Evolutionary conservation across 2,329 filamentous ascomycete genomes (phyloP), one percentile per base, ranked within the genome.

Genomic region (Penicillium sp.): DNA sequence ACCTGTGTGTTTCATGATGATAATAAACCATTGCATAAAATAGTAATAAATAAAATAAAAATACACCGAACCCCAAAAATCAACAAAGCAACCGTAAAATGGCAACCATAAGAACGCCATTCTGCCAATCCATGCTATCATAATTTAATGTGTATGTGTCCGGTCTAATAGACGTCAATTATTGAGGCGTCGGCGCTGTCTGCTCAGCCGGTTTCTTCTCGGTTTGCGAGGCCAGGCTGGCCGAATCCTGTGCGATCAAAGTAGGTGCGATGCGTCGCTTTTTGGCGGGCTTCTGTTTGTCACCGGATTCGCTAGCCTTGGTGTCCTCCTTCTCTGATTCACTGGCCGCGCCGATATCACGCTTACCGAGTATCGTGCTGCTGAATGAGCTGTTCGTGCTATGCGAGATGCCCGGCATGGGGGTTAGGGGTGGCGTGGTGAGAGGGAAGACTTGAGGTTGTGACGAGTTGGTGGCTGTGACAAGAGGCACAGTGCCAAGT

Each of bases 371-470:
- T 1, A 83, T 79, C 56, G 80, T 84, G 24, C 76, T 76, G 61
- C 76, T 79, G 26, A 78, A 71, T n/a, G 77, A 77, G 61, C 77
- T 81, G 46, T 79, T 77, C 5, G 82, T 80, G 64, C 82, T 84
- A 51, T 84, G 81, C 56, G 72, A 70, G 23, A 68, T 72, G 4
- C 72, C 69, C 30, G 76, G 73, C 58, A 83, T 76, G 5, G 93
- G 93, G 3, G 93, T 97, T 70, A 96, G 89, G 0, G 93, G 94
- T 2, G 94, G 93, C 7, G 93, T 97, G 38, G 89, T 90, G 65
- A 96, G 84, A 0, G 91, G 89, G 45, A 95, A 76, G 1, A 65
- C 59, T n/a, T 72, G 62, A 9, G 69, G 70, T 52, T 74, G 74
- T 6, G 70, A 67, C 5, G 88, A 89, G 61, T 87, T 88, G 9